Evolutionary conservation across 2,329 filamentous ascomycete species (phyloP).

Genomic region (Pseudocercospora musae): DNA sequence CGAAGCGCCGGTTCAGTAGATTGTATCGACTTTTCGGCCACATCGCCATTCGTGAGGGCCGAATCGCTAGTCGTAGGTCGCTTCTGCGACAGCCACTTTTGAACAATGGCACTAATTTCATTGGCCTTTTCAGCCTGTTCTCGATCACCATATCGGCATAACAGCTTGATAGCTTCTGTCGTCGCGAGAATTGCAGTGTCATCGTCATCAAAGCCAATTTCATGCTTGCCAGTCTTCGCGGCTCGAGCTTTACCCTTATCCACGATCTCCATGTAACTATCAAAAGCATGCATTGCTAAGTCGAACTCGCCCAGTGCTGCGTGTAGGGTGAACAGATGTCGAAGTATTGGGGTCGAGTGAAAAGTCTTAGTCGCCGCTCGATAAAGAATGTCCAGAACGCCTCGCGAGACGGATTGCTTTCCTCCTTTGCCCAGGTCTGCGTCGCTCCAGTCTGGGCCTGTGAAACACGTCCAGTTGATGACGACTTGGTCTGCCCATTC

Average conservation of each 20-base stretch:
- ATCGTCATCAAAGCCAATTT: conserved; percentile 74
- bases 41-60: conserved; percentile 14
- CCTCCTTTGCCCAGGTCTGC: conserved; percentile 78
- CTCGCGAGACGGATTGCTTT: conserved; percentile 68
- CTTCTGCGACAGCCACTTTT: conserved; percentile 69
- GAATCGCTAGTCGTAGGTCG: conserved; percentile 30
- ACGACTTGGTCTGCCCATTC: conserved; percentile 75
- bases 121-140: conserved; percentile 76
- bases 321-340: conserved; percentile 84
- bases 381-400: conserved; percentile 81
- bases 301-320: conserved; percentile 87
- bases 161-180: conserved; percentile 71
- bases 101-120: conserved; percentile 66
- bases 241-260: conserved; percentile 79
- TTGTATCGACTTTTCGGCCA: conserved; percentile 7
- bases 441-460: conserved; percentile 75
- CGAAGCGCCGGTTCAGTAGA: conserved; percentile 48
- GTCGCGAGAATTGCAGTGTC: conserved; percentile 73
- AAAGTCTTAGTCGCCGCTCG: conserved; percentile 89
- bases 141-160: conserved; percentile 76
- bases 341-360: conserved; percentile 84
- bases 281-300: conserved; percentile 82
- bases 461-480: conserved; percentile 79
- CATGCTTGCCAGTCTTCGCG: conserved; percentile 67
- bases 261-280: conserved; percentile 87